phyloP scores from a whole-genome alignment of 306 rosid genomes.

The Medicago arabica region DNA sequence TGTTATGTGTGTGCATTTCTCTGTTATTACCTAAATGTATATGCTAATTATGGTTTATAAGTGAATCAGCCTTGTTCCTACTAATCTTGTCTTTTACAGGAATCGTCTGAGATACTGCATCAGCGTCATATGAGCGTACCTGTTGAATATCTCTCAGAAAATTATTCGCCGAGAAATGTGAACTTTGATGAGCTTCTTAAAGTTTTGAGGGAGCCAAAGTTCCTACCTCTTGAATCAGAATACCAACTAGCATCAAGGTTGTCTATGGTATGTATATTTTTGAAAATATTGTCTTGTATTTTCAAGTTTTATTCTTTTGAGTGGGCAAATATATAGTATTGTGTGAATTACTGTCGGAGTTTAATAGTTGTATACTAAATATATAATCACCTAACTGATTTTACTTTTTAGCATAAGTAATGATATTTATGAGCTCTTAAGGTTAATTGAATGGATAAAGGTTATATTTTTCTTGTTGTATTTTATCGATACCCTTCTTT shows the following conservation, averaged over 20 bases:
- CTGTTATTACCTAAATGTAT: slow-evolving; percentile 28
- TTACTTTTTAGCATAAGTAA: not conserved
- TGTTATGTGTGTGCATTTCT: slow-evolving; percentile 31
- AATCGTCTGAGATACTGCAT: slow-evolving; percentile 48
- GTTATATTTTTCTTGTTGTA: slow-evolving; percentile 29
- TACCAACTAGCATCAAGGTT: slow-evolving; percentile 66
- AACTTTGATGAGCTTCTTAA: slow-evolving; percentile 57
- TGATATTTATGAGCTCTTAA: slow-evolving; percentile 19
- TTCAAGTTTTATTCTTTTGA: slow-evolving; percentile 39
- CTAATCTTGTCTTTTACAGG: slow-evolving; percentile 51
- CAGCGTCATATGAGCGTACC: slow-evolving; percentile 49
- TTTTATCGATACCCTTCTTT: slow-evolving; percentile 10
- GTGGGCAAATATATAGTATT: slow-evolving; percentile 5
- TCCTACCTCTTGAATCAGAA: slow-evolving; percentile 68
- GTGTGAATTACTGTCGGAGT: slow-evolving; percentile 15
- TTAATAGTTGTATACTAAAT: slow-evolving; percentile 30
- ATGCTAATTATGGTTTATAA: not conserved
- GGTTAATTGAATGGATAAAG: slow-evolving; percentile 25
- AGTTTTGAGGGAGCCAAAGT: slow-evolving; percentile 68
- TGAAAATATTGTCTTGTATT: slow-evolving; percentile 25
- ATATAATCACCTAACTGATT: slow-evolving; percentile 7
- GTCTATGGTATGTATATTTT: slow-evolving; percentile 62
- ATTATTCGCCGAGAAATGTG: slow-evolving; percentile 52
- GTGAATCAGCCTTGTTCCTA: not conserved
- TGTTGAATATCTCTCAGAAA: slow-evolving; percentile 53